Percentiles rank a stretch among this genome's conserved stretches.
Conservation (phyloP, 1,139 yeast species). For the Nakaseomyces bracarensis region DNA sequence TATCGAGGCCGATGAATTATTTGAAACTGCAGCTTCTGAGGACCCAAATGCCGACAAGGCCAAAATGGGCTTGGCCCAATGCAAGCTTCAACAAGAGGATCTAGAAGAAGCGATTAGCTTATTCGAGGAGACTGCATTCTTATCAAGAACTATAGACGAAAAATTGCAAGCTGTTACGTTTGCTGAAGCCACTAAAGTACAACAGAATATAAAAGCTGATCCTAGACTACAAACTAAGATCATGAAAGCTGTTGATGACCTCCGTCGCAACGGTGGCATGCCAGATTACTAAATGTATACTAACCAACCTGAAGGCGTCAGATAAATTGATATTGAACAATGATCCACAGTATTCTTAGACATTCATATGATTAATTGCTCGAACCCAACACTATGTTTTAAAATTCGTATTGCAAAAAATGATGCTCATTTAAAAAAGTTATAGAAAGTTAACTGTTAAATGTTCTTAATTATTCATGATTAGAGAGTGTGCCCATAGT, state of each 20-base stretch:
- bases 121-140: slow-evolving; percentile 73
- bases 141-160: slow-evolving; percentile 80
- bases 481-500: too few species aligned
- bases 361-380: too few species aligned
- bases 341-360: too few species aligned
- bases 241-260: slow-evolving; percentile 36
- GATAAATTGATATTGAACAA: too few species aligned
- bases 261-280: slow-evolving; percentile 15
- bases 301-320: too few species aligned
- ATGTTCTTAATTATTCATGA: too few species aligned
- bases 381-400: too few species aligned
- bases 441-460: too few species aligned
- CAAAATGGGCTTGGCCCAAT: slow-evolving; percentile 81
- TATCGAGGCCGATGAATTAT: slow-evolving; percentile 56
- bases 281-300: slow-evolving; percentile 18
- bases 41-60: slow-evolving; percentile 91
- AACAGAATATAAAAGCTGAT: slow-evolving; percentile 60
- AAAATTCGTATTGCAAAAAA: too few species aligned
- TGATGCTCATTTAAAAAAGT: too few species aligned
- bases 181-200: slow-evolving; percentile 86
- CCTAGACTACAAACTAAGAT: slow-evolving; percentile 46
- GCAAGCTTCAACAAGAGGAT: slow-evolving; percentile 74
- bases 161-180: slow-evolving; percentile 86
- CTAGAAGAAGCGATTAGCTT: slow-evolving; percentile 72
- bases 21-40: slow-evolving; percentile 67